Evolutionary conservation across 2,329 filamentous ascomycete species (phyloP).

Genomic region (Penicillium digitatum): DNA sequence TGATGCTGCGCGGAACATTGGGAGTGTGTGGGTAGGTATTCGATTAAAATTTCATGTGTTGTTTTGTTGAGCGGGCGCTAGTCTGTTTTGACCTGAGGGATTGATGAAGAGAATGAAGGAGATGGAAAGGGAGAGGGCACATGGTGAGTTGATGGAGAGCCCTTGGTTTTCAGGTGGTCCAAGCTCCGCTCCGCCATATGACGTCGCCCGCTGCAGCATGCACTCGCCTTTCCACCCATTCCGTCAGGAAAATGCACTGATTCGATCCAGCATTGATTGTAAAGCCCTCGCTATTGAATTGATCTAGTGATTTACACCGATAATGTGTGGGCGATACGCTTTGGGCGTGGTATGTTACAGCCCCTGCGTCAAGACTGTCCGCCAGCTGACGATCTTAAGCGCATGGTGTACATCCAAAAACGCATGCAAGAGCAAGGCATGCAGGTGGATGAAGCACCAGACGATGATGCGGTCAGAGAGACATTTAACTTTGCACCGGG

Average conservation of each 20-base stretch:
- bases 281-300: not conserved
- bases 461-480: slow-evolving; percentile 66
- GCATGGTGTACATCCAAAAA: slow-evolving; percentile 69
- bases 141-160: slow-evolving; percentile 5
- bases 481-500: slow-evolving; percentile 93
- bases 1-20: slow-evolving; percentile 28
- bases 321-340: slow-evolving; percentile 67
- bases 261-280: not conserved
- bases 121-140: not conserved
- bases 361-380: not conserved
- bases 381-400: slow-evolving; percentile 47
- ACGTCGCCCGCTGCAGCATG: slow-evolving; percentile 19
- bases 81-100: not conserved
- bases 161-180: slow-evolving; percentile 23
- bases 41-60: not conserved
- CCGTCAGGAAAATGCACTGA: not conserved
- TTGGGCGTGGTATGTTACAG: slow-evolving; percentile 54
- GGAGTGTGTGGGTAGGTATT: not conserved
- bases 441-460: slow-evolving; percentile 66
- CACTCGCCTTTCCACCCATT: not conserved
- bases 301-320: not conserved
- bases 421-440: slow-evolving; percentile 72
- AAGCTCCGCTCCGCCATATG: slow-evolving; percentile 29
- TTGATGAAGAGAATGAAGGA: not conserved
- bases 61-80: not conserved